Conservation (phyloP, 208 protist genomes). For the Crithidia expoeki region DNA sequence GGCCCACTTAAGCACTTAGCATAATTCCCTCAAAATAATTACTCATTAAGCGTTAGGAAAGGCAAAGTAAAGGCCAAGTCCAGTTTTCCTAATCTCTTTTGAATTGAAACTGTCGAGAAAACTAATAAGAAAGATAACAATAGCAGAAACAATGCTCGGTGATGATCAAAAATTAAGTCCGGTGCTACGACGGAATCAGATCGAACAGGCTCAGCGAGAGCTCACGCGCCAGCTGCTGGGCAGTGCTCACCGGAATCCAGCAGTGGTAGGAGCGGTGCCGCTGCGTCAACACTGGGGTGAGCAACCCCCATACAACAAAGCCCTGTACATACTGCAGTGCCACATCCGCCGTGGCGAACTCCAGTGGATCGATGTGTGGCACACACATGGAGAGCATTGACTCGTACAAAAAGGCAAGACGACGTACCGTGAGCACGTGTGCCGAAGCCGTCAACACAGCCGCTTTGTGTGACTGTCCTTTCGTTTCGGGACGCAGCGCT, state of each 20-base stretch:
- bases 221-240: slow-evolving; percentile 56
- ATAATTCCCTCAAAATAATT: too few species aligned
- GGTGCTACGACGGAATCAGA: too few species aligned
- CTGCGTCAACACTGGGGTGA: slow-evolving; percentile 47
- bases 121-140: not conserved
- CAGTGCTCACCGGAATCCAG: slow-evolving; percentile 80
- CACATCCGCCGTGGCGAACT: slow-evolving; percentile 62
- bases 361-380: slow-evolving; percentile 67
- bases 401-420: slow-evolving; percentile 68
- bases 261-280: slow-evolving; percentile 62
- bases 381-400: slow-evolving; percentile 70
- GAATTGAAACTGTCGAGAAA: too few species aligned
- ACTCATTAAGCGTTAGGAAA: too few species aligned
- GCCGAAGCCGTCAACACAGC: slow-evolving; percentile 67
- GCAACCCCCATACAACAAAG: slow-evolving; percentile 77
- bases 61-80: too few species aligned
- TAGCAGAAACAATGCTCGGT: not conserved
- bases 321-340: slow-evolving; percentile 69
- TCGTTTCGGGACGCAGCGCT: slow-evolving; percentile 25
- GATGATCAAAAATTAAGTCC: too few species aligned
- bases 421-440: slow-evolving; percentile 52
- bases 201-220: slow-evolving; percentile 76
- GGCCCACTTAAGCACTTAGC: too few species aligned
- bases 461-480: slow-evolving; percentile 71
- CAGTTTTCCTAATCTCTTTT: too few species aligned